Evolutionary conservation across 1,284 basidiomycete species (phyloP).

Genomic region (Cryptococcus sp.): DNA sequence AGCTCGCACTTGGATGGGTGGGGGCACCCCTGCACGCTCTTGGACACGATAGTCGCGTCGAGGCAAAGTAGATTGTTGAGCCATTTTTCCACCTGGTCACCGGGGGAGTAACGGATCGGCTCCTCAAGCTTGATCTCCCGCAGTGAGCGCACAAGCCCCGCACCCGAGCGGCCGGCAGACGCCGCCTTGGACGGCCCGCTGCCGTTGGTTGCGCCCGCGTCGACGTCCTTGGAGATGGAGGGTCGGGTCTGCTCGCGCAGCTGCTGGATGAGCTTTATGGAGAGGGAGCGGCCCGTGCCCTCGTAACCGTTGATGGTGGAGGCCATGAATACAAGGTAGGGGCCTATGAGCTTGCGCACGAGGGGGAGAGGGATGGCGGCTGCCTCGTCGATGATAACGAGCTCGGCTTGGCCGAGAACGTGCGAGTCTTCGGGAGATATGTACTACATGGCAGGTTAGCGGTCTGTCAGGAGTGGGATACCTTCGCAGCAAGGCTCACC

Average conservation of each 20-base stretch:
- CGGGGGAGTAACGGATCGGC: constrained; percentile 86
- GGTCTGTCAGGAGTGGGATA: constrained; percentile 3
- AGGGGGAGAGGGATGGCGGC: constrained; percentile 96
- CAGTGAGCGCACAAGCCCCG: constrained; percentile 64
- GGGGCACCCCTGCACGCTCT: constrained; percentile 72
- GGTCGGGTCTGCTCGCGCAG: constrained; percentile 79
- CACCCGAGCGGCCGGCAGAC: constrained; percentile 41
- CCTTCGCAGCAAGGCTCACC: constrained; percentile 52
- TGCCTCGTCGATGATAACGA: constrained; percentile 97
- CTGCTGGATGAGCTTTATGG: constrained; percentile 96
- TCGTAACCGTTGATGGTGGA: constrained; percentile 99
- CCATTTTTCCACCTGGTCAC: constrained; percentile 93
- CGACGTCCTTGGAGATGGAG: constrained; percentile 57
- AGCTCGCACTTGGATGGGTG: constrained; percentile 92
- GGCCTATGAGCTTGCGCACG: constrained; percentile 90
- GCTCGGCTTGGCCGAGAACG: constrained; percentile 94
- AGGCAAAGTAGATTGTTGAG: constrained; percentile 88
- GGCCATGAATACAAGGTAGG: constrained; percentile 96
- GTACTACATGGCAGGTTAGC: constrained; percentile 59
- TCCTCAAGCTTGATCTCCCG: constrained; percentile 93
- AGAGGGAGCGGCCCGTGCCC: constrained; percentile 94
- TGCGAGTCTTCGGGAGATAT: constrained; percentile 97
- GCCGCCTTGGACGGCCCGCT: constrained; percentile 39
- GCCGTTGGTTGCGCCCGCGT: constrained; percentile 30
- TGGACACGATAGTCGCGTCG: constrained; percentile 74